phyloP scores from a whole-genome alignment of 768 basidiomycete genomes.

The Kwoniella bestiolae region DNA sequence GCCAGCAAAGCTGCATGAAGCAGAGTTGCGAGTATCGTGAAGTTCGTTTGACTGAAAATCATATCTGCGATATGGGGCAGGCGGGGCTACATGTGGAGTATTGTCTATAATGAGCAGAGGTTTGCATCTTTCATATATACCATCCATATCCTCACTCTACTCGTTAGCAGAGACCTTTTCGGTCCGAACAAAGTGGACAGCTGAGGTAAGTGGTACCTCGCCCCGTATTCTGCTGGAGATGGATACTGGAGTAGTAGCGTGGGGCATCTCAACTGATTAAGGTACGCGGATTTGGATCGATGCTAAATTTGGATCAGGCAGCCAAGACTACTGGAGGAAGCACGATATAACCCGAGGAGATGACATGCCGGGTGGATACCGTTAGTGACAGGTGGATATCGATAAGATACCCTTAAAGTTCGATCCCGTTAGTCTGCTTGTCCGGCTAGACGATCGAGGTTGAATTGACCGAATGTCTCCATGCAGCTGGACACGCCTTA shows the following conservation, averaged over 20 bases:
- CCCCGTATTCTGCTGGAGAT: neutral
- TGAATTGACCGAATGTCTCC: too few species aligned
- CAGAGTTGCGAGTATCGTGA: too few species aligned
- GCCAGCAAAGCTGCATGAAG: neutral
- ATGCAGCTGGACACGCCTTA: too few species aligned
- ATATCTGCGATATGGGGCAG: too few species aligned
- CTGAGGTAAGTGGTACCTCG: neutral
- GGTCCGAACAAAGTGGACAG: neutral
- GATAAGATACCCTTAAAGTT: slow-evolving; percentile 9
- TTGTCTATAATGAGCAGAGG: too few species aligned
- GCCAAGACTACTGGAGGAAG: neutral
- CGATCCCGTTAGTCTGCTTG: neutral
- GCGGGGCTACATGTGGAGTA: too few species aligned
- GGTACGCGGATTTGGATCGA: neutral
- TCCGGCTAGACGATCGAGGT: neutral
- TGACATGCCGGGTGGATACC: slow-evolving; percentile 1
- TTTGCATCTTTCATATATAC: too few species aligned
- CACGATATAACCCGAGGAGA: neutral
- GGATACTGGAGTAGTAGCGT: neutral
- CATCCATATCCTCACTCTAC: too few species aligned
- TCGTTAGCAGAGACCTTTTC: neutral
- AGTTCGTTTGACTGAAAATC: too few species aligned
- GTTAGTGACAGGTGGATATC: slow-evolving; percentile 9
- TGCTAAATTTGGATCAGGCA: neutral
- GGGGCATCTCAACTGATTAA: neutral